Conservation (phyloP, 257 asterid genomes). For the Capsicum rhomboideum region DNA sequence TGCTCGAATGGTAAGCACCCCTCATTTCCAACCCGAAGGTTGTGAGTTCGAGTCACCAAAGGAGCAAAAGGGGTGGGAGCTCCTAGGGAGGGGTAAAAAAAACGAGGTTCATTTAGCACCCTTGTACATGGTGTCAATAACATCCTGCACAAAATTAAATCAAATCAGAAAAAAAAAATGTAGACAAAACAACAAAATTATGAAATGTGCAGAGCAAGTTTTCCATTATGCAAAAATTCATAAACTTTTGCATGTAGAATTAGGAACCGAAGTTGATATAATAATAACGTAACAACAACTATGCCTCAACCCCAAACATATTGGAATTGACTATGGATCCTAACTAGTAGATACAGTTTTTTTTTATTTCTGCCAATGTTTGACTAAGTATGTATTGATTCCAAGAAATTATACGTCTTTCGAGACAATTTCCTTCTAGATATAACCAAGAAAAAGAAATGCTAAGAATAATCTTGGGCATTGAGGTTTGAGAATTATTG, state of each 20-base stretch:
- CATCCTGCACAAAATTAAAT: slow-evolving; percentile 32
- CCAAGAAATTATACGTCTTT: not conserved
- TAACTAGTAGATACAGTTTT: not conserved
- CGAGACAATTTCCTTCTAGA: not conserved
- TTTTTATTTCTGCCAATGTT: not conserved
- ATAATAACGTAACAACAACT: not conserved
- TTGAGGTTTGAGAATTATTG: not conserved
- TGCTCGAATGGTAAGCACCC: too few relatives aligned
- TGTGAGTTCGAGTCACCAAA: too few relatives aligned
- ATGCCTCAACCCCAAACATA: not conserved
- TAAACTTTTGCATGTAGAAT: not conserved
- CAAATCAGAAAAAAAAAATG: not conserved
- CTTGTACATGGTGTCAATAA: slow-evolving; percentile 70
- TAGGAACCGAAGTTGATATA: not conserved
- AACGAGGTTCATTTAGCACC: slow-evolving; percentile 31
- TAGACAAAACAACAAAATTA: not conserved
- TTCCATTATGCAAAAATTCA: not conserved
- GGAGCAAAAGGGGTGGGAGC: too few relatives aligned
- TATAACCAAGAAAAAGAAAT: not conserved
- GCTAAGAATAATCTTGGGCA: not conserved
- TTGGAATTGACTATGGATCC: not conserved
- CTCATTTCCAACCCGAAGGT: too few relatives aligned
- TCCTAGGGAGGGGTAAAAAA: too few relatives aligned
- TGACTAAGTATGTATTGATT: not conserved
- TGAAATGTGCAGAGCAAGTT: not conserved